Conservation (phyloP, 2,329 filamentous ascomycete genomes). For the Colletotrichum sp. region DNA sequence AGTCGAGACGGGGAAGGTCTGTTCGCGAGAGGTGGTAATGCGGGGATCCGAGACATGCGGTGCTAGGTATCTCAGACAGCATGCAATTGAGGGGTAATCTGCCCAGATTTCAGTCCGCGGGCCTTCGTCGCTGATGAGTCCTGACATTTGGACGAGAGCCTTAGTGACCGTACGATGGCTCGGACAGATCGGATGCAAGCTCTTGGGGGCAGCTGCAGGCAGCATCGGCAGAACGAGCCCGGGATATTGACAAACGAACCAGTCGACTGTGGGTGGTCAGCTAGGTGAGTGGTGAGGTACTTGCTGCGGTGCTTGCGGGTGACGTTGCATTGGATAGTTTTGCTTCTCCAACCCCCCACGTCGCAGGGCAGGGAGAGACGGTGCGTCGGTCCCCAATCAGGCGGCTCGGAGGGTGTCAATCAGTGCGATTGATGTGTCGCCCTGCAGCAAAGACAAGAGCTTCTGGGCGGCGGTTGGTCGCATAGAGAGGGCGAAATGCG, state of each 20-base stretch:
- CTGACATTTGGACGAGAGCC: not conserved
- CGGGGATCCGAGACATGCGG: constrained; percentile 10
- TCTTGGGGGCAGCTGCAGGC: not conserved
- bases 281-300: not conserved
- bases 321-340: constrained; percentile 11
- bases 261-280: not conserved
- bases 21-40: not conserved
- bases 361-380: not conserved
- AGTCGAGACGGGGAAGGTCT: not conserved
- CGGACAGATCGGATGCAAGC: not conserved
- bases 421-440: not conserved
- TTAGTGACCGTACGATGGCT: not conserved
- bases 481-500: not conserved
- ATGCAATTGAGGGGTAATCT: not conserved
- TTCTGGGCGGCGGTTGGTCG: not conserved
- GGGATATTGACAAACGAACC: not conserved
- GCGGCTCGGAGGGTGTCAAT: not conserved
- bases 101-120: not conserved
- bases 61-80: not conserved
- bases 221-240: not conserved
- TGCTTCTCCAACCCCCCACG: constrained; percentile 14
- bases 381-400: constrained; percentile 5
- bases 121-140: not conserved
- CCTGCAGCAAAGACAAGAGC: not conserved
- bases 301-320: not conserved